Evolutionary conservation across 2,329 filamentous ascomycete species (phyloP).

Genomic region (Endothia cerciana): DNA sequence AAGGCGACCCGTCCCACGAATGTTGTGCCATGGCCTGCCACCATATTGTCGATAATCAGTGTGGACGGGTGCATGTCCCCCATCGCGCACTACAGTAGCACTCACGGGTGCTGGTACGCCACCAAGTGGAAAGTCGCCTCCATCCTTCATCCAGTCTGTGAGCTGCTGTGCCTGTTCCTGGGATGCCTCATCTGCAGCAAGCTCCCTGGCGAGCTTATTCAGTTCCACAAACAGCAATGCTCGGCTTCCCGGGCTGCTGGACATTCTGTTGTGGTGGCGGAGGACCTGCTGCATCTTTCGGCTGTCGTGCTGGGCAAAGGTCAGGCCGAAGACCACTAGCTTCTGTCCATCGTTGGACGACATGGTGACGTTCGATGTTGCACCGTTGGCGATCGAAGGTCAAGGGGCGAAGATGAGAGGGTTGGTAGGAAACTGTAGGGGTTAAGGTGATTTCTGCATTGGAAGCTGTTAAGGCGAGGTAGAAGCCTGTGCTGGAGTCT

Average conservation of each 20-base stretch:
- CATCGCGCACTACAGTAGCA: not conserved
- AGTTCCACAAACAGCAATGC: slow-evolving; percentile 24
- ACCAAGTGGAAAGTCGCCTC: slow-evolving; percentile 18
- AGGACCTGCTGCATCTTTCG: slow-evolving; percentile 29
- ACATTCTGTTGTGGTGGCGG: slow-evolving; percentile 22
- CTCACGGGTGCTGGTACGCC: not conserved
- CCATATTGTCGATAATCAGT: not conserved
- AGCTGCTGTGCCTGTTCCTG: slow-evolving; percentile 14
- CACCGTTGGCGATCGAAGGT: not conserved
- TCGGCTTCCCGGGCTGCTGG: slow-evolving; percentile 21
- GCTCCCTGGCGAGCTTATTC: slow-evolving; percentile 22
- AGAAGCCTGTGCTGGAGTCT: not conserved
- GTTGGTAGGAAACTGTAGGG: not conserved
- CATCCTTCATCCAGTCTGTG: slow-evolving; percentile 25
- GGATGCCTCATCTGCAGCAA: slow-evolving; percentile 13
- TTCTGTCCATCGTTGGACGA: slow-evolving; percentile 25
- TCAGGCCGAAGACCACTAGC: slow-evolving; percentile 28
- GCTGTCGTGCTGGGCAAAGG: slow-evolving; percentile 26
- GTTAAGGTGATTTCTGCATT: not conserved
- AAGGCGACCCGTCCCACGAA: not conserved
- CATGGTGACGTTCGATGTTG: slow-evolving; percentile 5
- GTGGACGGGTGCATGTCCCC: not conserved
- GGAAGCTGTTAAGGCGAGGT: not conserved
- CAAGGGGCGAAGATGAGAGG: not conserved
- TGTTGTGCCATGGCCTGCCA: not conserved